Conservation (phyloP, 352 stramenopile species). For the Phytophthora cryptogea region DNA sequence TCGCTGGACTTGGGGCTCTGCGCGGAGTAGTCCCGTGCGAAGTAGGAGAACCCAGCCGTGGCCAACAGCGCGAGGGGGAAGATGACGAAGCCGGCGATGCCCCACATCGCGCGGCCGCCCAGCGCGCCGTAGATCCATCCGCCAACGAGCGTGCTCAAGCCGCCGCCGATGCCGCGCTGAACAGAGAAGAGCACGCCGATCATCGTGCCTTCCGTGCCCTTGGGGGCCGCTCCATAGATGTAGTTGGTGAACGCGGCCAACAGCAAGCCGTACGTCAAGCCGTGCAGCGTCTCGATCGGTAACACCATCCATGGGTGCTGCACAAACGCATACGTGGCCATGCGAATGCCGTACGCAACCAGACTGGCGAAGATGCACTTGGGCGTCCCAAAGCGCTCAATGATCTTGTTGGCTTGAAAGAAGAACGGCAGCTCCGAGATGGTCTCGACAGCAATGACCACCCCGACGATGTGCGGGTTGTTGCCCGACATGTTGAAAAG, state of each 20-base stretch:
- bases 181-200: constrained; percentile 47
- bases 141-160: constrained; percentile 39
- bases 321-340: constrained; percentile 42
- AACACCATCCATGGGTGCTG: constrained; percentile 44
- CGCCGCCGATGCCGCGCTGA: constrained; percentile 41
- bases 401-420: constrained; percentile 52
- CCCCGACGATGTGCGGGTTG: constrained; percentile 43
- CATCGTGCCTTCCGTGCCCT: constrained; percentile 45
- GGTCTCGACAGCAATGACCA: constrained; percentile 44
- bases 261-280: constrained; percentile 46
- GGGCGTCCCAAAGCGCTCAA: constrained; percentile 41
- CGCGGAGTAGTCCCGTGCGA: constrained; percentile 33
- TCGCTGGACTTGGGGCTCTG: constrained; percentile 29
- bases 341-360: constrained; percentile 46
- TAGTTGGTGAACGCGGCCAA: constrained; percentile 50
- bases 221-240: constrained; percentile 41
- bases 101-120: constrained; percentile 44
- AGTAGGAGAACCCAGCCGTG: constrained; percentile 30
- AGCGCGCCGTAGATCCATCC: constrained; percentile 46
- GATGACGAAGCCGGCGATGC: constrained; percentile 37
- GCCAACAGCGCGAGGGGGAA: constrained; percentile 36
- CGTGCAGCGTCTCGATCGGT: constrained; percentile 46
- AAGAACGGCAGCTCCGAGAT: constrained; percentile 52
- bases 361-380: constrained; percentile 40
- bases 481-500: constrained; percentile 43